These are phyloP conservation scores for Leccinum subrobustum DNA, from an alignment of 1,284 basidiomycete genomes.

Conservation along the genomic window DNA sequence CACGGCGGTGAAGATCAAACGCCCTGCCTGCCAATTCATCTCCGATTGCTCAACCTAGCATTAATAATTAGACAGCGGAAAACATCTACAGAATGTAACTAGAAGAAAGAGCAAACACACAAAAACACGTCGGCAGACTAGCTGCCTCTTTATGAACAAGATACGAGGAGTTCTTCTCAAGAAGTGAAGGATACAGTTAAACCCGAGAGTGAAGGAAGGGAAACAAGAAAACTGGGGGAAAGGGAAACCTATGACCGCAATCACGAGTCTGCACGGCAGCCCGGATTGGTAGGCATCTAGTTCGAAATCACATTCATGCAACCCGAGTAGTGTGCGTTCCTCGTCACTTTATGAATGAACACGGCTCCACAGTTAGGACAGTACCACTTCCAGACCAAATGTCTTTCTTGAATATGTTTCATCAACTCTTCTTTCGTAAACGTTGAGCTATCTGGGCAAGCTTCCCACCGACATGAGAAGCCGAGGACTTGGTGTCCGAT, in stretches of 20 bases:
- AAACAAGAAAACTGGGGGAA: neutral
- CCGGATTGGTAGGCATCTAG: neutral
- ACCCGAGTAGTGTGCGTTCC: constrained; percentile 19
- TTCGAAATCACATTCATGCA: constrained; percentile 6
- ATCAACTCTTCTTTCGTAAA: constrained; percentile 24
- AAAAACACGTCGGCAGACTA: constrained; percentile 9
- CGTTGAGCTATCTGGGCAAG: constrained; percentile 17
- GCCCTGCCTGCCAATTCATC: neutral
- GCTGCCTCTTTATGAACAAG: constrained; percentile 7
- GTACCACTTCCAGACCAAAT: constrained; percentile 27
- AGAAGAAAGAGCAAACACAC: neutral
- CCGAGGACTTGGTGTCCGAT: constrained; percentile 3
- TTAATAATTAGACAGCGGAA: neutral
- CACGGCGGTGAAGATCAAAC: neutral
- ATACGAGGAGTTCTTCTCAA: neutral
- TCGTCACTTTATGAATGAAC: constrained; percentile 17
- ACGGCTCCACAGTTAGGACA: constrained; percentile 24
- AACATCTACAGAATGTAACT: neutral
- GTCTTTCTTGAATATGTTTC: constrained; percentile 28
- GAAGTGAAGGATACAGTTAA: neutral
- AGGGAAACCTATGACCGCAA: neutral
- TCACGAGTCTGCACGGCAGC: neutral
- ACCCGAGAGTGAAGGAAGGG: neutral
- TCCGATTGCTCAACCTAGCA: constrained; percentile 1
- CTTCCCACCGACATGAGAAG: constrained; percentile 28